phyloP scores from a whole-genome alignment of 2,329 filamentous ascomycete species.

The Colletotrichum chlorophyti region DNA sequence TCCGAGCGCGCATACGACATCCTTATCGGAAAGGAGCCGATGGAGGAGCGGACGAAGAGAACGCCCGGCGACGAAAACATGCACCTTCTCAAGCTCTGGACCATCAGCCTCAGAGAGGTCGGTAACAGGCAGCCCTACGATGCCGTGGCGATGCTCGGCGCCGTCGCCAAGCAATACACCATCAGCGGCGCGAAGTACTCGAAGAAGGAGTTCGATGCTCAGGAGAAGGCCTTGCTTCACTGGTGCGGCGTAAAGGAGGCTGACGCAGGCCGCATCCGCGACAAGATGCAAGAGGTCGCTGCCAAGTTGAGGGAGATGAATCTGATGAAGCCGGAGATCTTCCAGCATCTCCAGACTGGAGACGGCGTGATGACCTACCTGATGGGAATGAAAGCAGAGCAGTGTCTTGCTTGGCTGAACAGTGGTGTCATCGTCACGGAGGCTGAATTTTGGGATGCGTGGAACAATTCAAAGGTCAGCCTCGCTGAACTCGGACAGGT shows the following conservation, averaged over 20 bases:
- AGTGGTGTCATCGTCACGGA: too few relatives aligned
- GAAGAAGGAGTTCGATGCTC: neutral
- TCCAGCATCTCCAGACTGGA: too few relatives aligned
- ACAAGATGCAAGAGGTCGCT: too few relatives aligned
- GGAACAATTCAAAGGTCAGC: too few relatives aligned
- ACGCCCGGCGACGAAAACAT: slow-evolving; percentile 8
- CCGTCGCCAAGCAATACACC: slow-evolving; percentile 5
- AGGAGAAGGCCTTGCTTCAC: neutral
- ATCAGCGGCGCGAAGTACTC: neutral
- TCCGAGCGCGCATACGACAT: neutral
- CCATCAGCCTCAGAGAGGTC: slow-evolving; percentile 4
- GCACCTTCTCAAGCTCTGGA: slow-evolving; percentile 6
- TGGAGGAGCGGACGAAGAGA: neutral
- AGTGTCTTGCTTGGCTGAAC: too few relatives aligned
- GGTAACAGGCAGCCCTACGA: neutral
- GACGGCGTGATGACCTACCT: too few relatives aligned
- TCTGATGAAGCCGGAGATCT: neutral
- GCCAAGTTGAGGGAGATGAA: too few relatives aligned
- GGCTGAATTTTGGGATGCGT: too few relatives aligned
- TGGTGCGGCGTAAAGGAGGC: neutral
- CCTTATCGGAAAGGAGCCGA: neutral
- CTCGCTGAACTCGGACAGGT: too few relatives aligned
- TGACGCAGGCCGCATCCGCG: too few relatives aligned
- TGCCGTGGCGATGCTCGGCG: neutral
- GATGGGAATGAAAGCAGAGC: too few relatives aligned